These are phyloP conservation scores for Alternaria alternata DNA, from an alignment of 2,329 filamentous ascomycete species.

Conservation along the genomic window DNA sequence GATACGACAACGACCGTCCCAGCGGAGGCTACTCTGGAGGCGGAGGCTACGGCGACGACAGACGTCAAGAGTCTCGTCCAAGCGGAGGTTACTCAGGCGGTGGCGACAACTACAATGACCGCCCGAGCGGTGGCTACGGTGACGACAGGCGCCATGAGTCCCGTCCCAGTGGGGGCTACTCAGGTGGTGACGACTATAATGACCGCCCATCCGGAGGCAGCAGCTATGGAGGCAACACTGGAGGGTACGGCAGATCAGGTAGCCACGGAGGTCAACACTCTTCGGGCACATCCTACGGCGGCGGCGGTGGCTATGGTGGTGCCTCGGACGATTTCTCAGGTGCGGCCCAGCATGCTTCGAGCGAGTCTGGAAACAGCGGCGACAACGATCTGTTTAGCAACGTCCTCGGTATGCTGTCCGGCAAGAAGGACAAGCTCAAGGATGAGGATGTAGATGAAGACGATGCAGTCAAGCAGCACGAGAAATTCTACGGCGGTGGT, in stretches of 20 bases:
- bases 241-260: slow-evolving; percentile 32
- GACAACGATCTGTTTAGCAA: slow-evolving; percentile 63
- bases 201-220: slow-evolving; percentile 31
- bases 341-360: slow-evolving; percentile 63
- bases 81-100: slow-evolving; percentile 4
- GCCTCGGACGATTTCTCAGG: slow-evolving; percentile 62
- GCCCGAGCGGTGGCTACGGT: slow-evolving; percentile 21
- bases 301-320: slow-evolving; percentile 43
- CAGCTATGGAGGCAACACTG: slow-evolving; percentile 23
- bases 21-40: slow-evolving; percentile 7
- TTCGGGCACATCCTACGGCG: slow-evolving; percentile 55
- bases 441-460: slow-evolving; percentile 67
- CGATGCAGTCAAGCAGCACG: slow-evolving; percentile 76
- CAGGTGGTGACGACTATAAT: slow-evolving; percentile 17
- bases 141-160: slow-evolving; percentile 11
- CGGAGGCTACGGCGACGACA: slow-evolving; percentile 16
- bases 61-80: slow-evolving; percentile 6
- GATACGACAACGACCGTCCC: slow-evolving; percentile 1
- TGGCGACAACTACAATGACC: slow-evolving; percentile 23
- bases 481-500: slow-evolving; percentile 72
- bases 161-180: slow-evolving; percentile 1
- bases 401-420: slow-evolving; percentile 63
- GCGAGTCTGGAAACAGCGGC: slow-evolving; percentile 61
- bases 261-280: slow-evolving; percentile 44
- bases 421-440: slow-evolving; percentile 60